Evolutionary conservation across 805 yeast genomes (phyloP), one percentile per base, ranked within the genome.

Genomic region (Kodamaea leandrae): DNA sequence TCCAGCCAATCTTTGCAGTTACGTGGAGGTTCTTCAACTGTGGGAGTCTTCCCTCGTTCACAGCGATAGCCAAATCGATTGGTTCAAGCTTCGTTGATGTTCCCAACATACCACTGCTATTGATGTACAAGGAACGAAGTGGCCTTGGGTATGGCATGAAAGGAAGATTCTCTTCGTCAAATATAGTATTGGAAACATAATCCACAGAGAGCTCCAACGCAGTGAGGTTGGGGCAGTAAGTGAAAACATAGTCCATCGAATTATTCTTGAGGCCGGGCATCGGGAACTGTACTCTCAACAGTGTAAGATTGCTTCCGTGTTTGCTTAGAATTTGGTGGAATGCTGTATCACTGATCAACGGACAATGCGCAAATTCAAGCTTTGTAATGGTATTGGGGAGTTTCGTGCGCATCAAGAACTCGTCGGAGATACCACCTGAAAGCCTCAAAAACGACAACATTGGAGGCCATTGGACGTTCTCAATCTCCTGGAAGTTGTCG

Each of bases 341-440:
- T 0, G 95, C 80, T 36, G 68, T 72, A 18, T 83, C 85, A 30
- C 75, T 76, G 14, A 91, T 67, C 37, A 75, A 69, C 0, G 98
- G 97, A 63, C 98, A 91, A 59, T 87, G 95, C 0, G 95, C 83
- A 54, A 91, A 74, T 49, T 87, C 90, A 36, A 91, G 64, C 15
- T 77, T 76, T 2, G 77, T 78, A 29, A 91, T 80, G 1, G 90
- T 76, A 1, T 55, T 33, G 0, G 98, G 98, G 55, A 93, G 82
- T n/a, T 63, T 57, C 1, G 93, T 80, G 23, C 74, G 74, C 30
- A 73, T 64, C 10, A 93, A 68, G 59, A 91, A 91, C 34, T 80
- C 84, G 53, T 89, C 85, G 1, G 95, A 78, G 3, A 91, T 80
- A 3, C 97, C 96, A 2, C 99, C 99, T 33, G 95, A 82, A 2